A percentile compares a stretch with the other conserved stretches of the same genome.
Evolutionary conservation across 495 filamentous ascomycete species (phyloP).

Genomic region (Lasiosphaeriaceae sp.): DNA sequence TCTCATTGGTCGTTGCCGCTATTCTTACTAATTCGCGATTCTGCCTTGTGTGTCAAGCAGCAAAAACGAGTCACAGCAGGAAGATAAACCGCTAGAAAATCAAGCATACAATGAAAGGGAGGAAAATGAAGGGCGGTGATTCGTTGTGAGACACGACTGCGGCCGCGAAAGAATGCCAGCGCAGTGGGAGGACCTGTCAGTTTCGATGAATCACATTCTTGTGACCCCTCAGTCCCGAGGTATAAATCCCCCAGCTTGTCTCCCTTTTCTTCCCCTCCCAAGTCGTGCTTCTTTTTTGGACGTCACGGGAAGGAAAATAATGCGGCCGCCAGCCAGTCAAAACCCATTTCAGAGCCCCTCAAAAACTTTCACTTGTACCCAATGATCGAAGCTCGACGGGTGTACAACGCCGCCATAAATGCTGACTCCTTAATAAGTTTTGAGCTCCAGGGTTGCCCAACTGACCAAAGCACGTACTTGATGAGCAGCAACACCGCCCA

Average conservation of each 20-base stretch:
- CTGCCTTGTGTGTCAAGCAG: conserved; percentile 18
- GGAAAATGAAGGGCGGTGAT: neutral
- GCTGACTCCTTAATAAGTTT: too few relatives aligned
- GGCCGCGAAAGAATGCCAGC: neutral
- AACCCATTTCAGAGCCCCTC: too few relatives aligned
- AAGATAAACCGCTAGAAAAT: neutral
- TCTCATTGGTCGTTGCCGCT: conserved; percentile 11
- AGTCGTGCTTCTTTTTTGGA: neutral
- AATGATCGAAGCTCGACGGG: too few relatives aligned
- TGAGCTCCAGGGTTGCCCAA: too few relatives aligned
- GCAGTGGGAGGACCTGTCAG: neutral
- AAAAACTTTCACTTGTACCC: too few relatives aligned
- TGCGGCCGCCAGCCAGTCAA: too few relatives aligned
- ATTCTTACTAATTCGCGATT: conserved; percentile 20
- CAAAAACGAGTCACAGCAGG: neutral
- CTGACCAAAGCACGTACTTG: too few relatives aligned
- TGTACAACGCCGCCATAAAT: too few relatives aligned
- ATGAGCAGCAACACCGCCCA: too few relatives aligned
- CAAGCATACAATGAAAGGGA: neutral
- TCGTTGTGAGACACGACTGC: neutral
- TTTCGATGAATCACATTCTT: neutral
- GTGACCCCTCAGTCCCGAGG: neutral
- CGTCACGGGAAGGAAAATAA: too few relatives aligned
- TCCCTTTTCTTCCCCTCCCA: neutral
- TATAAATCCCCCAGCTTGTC: conserved; percentile 20